Evolutionary conservation across 2,329 filamentous ascomycete species (phyloP).

Genomic region (Shiraia sp.): DNA sequence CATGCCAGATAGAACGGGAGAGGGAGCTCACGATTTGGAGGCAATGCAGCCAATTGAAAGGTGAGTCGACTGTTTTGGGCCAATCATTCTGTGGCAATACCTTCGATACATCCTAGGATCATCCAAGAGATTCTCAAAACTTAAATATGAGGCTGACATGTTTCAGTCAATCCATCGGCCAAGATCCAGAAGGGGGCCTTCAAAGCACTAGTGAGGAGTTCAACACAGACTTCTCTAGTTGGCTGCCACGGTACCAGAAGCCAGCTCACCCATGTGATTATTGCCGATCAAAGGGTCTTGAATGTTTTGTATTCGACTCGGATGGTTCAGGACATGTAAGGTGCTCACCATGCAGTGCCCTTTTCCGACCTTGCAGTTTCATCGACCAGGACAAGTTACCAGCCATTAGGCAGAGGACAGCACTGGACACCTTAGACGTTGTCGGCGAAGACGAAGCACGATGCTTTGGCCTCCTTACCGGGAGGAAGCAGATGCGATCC

Average conservation of each 20-base stretch:
- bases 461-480: slow-evolving; percentile 39
- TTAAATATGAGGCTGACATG: slow-evolving; percentile 8
- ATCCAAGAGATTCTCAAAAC: not conserved
- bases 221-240: slow-evolving; percentile 51
- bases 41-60: slow-evolving; percentile 9
- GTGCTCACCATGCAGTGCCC: slow-evolving; percentile 53
- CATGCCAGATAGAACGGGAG: slow-evolving; percentile 28
- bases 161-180: slow-evolving; percentile 2
- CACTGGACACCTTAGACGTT: slow-evolving; percentile 53
- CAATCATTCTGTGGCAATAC: not conserved
- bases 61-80: slow-evolving; percentile 11
- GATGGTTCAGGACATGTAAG: slow-evolving; percentile 44
- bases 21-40: slow-evolving; percentile 4
- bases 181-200: slow-evolving; percentile 3
- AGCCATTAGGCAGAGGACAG: slow-evolving; percentile 37
- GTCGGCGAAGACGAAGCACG: slow-evolving; percentile 48
- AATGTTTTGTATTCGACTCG: slow-evolving; percentile 51
- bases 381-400: slow-evolving; percentile 39
- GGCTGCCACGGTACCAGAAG: slow-evolving; percentile 53
- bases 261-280: slow-evolving; percentile 53
- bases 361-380: slow-evolving; percentile 56
- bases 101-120: not conserved
- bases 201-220: slow-evolving; percentile 23
- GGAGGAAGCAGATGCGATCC: slow-evolving; percentile 44
- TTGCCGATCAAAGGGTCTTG: slow-evolving; percentile 51